Evolutionary conservation across 257 asterid genomes (phyloP).

Genomic region (Ballota nigra): DNA sequence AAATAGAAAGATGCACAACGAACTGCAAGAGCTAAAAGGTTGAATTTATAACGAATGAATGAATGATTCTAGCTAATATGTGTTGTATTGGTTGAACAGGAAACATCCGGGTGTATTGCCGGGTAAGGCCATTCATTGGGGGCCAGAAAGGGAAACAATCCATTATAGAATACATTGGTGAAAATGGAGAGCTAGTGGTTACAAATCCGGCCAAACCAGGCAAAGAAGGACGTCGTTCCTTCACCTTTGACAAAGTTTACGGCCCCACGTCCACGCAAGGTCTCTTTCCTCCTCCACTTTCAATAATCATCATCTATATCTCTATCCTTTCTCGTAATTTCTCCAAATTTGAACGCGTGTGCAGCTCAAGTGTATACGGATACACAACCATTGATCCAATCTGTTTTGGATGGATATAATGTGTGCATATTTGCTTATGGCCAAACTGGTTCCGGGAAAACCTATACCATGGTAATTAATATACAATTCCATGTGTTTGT

Average conservation of each 20-base stretch:
- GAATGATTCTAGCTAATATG: not conserved
- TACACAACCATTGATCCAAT: conserved; percentile 81
- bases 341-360: conserved; percentile 9
- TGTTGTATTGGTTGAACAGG: conserved; percentile 43
- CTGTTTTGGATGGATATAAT: conserved; percentile 94
- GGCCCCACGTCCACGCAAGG: conserved; percentile 84
- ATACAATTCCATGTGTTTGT: too few species aligned
- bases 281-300: not conserved
- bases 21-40: conserved; percentile 83
- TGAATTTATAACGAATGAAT: not conserved
- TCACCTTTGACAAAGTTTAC: conserved; percentile 80
- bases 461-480: conserved; percentile 80
- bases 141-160: conserved; percentile 78
- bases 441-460: conserved; percentile 97
- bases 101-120: conserved; percentile 90
- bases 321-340: not conserved
- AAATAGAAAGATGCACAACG: conserved; percentile 73
- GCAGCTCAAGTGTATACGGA: conserved; percentile 83
- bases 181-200: conserved; percentile 75
- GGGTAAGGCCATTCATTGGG: conserved; percentile 86
- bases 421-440: conserved; percentile 97
- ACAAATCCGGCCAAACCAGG: conserved; percentile 82
- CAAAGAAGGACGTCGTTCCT: conserved; percentile 85
- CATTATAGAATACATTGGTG: conserved; percentile 69
- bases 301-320: too few species aligned